A percentile compares a stretch with the other conserved stretches of the same genome.
These are phyloP conservation scores for Gracilaria vermiculophylla DNA, from an alignment of 23 red algal species.

Conservation along the genomic window DNA sequence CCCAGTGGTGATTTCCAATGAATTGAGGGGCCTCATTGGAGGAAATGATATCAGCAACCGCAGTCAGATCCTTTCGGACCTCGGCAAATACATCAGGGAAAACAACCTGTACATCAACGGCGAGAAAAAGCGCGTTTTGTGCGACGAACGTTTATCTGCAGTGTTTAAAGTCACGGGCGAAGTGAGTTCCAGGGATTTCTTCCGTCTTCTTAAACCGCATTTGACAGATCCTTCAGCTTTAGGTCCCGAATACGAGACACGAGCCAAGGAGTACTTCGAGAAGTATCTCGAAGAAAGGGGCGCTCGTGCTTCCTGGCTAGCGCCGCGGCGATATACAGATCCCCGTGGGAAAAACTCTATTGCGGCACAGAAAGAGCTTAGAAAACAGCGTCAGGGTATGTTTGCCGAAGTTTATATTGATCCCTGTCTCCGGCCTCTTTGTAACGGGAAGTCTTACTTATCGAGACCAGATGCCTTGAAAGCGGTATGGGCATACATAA, in stretches of 20 bases:
- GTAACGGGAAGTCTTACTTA: slow-evolving; percentile 20
- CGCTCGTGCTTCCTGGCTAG: background rate
- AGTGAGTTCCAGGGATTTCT: background rate
- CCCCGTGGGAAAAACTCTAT: slow-evolving; percentile 12
- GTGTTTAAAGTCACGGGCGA: background rate
- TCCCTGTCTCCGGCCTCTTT: background rate
- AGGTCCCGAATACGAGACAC: slow-evolving; percentile 19
- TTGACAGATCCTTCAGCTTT: slow-evolving; percentile 6
- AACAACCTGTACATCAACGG: slow-evolving; percentile 8
- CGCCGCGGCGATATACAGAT: background rate
- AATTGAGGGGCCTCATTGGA: background rate
- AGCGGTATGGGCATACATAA: slow-evolving; percentile 44
- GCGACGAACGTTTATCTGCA: background rate
- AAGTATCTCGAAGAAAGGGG: slow-evolving; percentile 22
- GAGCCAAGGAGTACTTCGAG: slow-evolving; percentile 8
- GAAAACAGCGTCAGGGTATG: slow-evolving; percentile 18
- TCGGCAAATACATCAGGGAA: slow-evolving; percentile 6
- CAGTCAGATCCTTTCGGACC: background rate
- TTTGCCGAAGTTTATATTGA: slow-evolving; percentile 15
- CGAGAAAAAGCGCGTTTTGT: background rate
- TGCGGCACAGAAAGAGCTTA: background rate
- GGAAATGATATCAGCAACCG: slow-evolving; percentile 3
- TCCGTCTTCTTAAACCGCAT: background rate
- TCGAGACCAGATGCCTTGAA: slow-evolving; percentile 40
- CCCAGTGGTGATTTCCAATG: slow-evolving; percentile 16